Evolutionary conservation across 164 flowering plant genomes (phyloP).

Genomic region (Nelumbo lutea): DNA sequence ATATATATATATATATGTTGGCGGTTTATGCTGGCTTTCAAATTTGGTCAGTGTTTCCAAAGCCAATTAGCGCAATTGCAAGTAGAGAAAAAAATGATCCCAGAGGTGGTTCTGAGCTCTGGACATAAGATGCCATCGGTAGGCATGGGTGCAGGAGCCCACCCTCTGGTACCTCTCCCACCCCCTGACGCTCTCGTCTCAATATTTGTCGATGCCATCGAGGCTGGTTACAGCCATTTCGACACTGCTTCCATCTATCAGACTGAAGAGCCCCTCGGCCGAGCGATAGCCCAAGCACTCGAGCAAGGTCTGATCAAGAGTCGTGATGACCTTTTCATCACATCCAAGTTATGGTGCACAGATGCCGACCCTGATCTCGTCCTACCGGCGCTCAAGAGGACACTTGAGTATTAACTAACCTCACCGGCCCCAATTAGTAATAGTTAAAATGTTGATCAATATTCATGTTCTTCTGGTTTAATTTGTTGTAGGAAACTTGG

Average conservation of each 20-base stretch:
- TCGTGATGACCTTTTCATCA: constrained; percentile 32
- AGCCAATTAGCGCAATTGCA: no score
- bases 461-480: neutral
- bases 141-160: constrained; percentile 17
- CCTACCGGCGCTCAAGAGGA: constrained; percentile 25
- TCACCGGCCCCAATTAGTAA: neutral
- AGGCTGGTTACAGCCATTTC: constrained; percentile 32
- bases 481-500: constrained; percentile 17
- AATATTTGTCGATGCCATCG: constrained; percentile 21
- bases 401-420: constrained; percentile 19
- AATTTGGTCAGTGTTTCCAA: no score
- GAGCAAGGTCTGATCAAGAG: constrained; percentile 23
- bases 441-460: no score
- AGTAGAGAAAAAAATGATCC: neutral
- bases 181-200: constrained; percentile 1
- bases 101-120: neutral
- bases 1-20: no score
- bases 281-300: constrained; percentile 28
- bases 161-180: constrained; percentile 1
- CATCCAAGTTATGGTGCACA: constrained; percentile 37
- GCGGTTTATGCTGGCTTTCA: no score
- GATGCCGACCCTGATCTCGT: constrained; percentile 25
- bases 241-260: constrained; percentile 30
- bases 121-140: constrained; percentile 18
- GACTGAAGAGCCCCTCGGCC: constrained; percentile 27